phyloP scores from a whole-genome alignment of 108 stramenopile genomes.

The Chaetoceros muelleri region DNA sequence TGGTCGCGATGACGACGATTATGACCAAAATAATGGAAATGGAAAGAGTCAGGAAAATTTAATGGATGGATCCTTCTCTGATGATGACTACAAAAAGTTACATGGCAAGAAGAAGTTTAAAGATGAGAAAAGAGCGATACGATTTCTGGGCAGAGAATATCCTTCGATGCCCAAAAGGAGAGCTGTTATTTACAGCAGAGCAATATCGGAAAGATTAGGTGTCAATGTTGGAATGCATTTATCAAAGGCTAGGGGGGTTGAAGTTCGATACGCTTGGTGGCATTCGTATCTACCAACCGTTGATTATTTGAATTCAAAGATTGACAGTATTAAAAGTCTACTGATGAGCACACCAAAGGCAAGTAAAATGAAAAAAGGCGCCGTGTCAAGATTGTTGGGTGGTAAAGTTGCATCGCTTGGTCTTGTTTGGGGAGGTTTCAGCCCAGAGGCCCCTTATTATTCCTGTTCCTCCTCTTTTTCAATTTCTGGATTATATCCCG shows the following conservation, averaged over 20 bases:
- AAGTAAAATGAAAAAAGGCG: too few relatives aligned
- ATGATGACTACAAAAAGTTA: not conserved
- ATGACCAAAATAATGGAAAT: constrained; percentile 4
- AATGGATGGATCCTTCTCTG: not conserved
- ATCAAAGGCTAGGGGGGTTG: not conserved
- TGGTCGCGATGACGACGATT: constrained; percentile 1
- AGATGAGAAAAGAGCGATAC: not conserved
- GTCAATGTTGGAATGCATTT: not conserved
- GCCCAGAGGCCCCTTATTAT: not conserved
- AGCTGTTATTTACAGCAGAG: not conserved
- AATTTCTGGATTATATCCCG: not conserved
- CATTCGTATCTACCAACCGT: not conserved
- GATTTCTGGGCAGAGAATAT: not conserved
- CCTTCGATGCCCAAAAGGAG: not conserved
- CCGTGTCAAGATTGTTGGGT: not conserved
- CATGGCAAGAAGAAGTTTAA: not conserved
- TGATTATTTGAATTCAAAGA: not conserved
- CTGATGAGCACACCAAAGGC: not conserved
- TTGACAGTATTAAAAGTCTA: not conserved
- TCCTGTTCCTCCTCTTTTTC: not conserved
- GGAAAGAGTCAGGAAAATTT: not conserved
- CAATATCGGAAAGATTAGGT: not conserved
- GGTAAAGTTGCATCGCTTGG: not conserved
- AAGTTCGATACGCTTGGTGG: not conserved
- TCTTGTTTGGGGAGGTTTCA: not conserved